phyloP scores from a whole-genome alignment of 1,284 basidiomycete species.

The Flammula alnicola region DNA sequence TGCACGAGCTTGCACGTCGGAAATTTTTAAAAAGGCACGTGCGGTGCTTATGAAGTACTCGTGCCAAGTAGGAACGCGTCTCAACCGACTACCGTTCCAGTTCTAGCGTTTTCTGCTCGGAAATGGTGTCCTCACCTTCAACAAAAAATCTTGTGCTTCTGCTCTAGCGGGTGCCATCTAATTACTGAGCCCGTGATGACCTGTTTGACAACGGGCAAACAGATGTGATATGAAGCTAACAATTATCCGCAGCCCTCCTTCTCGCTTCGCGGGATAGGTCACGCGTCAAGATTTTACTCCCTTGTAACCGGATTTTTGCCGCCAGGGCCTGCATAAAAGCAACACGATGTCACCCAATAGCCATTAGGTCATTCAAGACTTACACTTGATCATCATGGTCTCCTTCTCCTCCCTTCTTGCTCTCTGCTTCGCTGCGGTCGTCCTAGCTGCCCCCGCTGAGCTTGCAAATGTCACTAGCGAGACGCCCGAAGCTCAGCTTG shows the following conservation, averaged over 20 bases:
- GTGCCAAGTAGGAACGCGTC: neutral
- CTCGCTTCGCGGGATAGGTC: constrained; percentile 5
- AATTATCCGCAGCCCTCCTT: constrained; percentile 8
- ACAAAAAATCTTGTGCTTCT: neutral
- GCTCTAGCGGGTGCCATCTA: too few relatives aligned
- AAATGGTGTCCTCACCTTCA: neutral
- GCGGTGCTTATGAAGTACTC: too few relatives aligned
- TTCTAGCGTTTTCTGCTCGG: too few relatives aligned
- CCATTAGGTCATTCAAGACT: constrained; percentile 3
- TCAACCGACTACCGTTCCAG: neutral
- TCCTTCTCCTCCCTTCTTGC: constrained; percentile 18
- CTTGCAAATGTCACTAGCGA: constrained; percentile 6
- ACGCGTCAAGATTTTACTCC: constrained; percentile 9
- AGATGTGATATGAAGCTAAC: too few relatives aligned
- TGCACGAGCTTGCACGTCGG: too few relatives aligned
- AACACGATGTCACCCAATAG: neutral
- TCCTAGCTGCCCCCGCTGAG: constrained; percentile 5
- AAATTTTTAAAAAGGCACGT: too few relatives aligned
- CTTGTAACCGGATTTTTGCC: constrained; percentile 16
- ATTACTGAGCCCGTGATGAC: too few relatives aligned
- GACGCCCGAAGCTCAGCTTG: constrained; percentile 7
- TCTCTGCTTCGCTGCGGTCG: constrained; percentile 19
- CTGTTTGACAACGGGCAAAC: too few relatives aligned
- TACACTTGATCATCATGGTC: constrained; percentile 14
- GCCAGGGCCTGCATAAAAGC: constrained; percentile 16